Conservation (phyloP, 2,329 filamentous ascomycete species). For the Aschersonia sp. region DNA sequence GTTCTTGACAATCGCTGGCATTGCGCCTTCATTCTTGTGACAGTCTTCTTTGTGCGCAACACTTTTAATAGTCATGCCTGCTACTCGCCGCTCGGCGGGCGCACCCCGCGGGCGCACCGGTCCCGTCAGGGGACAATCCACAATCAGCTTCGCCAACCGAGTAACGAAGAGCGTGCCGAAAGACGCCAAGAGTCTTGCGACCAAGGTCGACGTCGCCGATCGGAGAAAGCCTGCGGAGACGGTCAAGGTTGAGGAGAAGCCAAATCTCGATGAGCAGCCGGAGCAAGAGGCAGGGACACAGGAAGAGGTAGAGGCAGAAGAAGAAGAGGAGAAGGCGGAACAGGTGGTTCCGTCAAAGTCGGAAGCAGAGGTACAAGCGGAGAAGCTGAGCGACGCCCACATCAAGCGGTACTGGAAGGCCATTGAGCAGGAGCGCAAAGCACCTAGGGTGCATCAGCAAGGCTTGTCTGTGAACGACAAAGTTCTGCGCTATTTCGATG, state of each 20-base stretch:
- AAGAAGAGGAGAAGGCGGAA: conserved; percentile 12
- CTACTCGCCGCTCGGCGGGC: conserved; percentile 32
- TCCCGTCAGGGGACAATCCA: conserved; percentile 33
- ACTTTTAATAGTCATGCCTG: conserved; percentile 23
- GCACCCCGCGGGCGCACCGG: conserved; percentile 19
- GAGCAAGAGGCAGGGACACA: conserved; percentile 6
- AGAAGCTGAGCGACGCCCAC: conserved; percentile 49
- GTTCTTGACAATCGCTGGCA: too few species aligned
- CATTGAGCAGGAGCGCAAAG: conserved; percentile 53
- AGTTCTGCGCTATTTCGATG: conserved; percentile 81
- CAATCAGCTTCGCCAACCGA: conserved; percentile 40
- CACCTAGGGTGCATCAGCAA: conserved; percentile 64
- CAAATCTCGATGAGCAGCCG: conserved; percentile 6
- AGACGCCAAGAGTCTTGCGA: conserved; percentile 26
- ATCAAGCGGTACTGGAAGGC: conserved; percentile 65
- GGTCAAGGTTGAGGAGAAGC: conserved; percentile 7
- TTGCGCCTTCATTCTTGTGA: too few species aligned
- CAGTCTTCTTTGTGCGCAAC: too few species aligned
- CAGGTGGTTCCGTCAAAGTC: conserved; percentile 24
- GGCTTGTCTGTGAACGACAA: conserved; percentile 63
- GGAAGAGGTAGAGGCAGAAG: conserved; percentile 10
- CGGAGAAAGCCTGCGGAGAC: conserved; percentile 7
- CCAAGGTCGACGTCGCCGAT: conserved; percentile 18
- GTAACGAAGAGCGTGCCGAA: conserved; percentile 39
- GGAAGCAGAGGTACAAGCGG: conserved; percentile 41